These are phyloP conservation scores for Fraxinus americana DNA, from an alignment of 257 asterid species.

Conservation along the genomic window DNA sequence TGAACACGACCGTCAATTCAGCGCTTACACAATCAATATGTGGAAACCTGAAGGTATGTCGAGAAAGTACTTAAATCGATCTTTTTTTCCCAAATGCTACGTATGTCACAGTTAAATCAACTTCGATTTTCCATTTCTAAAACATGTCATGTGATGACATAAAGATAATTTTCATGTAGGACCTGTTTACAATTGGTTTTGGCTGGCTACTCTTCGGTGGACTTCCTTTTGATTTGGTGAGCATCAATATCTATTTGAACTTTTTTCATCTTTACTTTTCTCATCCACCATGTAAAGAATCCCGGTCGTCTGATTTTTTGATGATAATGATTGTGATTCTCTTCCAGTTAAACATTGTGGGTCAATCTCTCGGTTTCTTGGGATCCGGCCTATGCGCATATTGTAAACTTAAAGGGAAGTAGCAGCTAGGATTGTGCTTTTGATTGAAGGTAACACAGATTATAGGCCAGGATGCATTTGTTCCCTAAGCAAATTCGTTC, in stretches of 20 bases:
- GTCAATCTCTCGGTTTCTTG: conserved; percentile 27
- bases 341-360: conserved; percentile 28
- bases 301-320: not conserved
- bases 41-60: conserved; percentile 28
- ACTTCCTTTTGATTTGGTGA: conserved; percentile 32
- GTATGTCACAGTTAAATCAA: not conserved
- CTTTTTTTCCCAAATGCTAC: not conserved
- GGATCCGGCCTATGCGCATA: conserved; percentile 32
- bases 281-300: not conserved
- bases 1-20: conserved; percentile 34
- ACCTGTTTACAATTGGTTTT: conserved; percentile 29
- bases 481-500: too few relatives aligned
- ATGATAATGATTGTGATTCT: not conserved
- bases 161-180: conserved; percentile 11
- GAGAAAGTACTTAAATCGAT: not conserved
- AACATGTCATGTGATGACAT: not conserved
- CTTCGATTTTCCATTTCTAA: not conserved
- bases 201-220: conserved; percentile 31
- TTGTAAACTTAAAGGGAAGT: conserved; percentile 24
- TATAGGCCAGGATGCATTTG: too few relatives aligned
- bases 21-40: conserved; percentile 32
- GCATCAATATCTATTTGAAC: not conserved
- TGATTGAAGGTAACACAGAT: too few relatives aligned
- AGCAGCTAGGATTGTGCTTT: not conserved
- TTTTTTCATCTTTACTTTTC: not conserved